Conservation (phyloP, 352 stramenopile species). For the Phytophthora citrophthora region DNA sequence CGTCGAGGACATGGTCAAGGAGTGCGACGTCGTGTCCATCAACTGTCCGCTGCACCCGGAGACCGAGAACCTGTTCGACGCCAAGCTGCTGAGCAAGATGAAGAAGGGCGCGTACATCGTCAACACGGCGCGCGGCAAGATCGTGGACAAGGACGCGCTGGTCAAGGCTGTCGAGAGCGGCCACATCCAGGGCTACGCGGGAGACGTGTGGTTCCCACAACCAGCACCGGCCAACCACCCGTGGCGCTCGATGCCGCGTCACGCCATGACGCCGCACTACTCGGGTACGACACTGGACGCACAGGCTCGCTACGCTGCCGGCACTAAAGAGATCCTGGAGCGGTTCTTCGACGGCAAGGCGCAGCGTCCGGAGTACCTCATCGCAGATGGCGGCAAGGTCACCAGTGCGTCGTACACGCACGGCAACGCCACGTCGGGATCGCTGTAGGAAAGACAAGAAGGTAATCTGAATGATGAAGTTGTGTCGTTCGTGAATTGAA, state of each 20-base stretch:
- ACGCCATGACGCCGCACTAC: constrained; percentile 62
- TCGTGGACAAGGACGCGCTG: constrained; percentile 73
- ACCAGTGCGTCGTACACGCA: constrained; percentile 43
- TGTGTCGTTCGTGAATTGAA: no score
- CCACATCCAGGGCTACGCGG: constrained; percentile 44
- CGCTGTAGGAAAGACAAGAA: constrained; percentile 12
- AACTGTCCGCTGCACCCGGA: constrained; percentile 71
- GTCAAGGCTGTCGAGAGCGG: constrained; percentile 37
- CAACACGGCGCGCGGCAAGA: constrained; percentile 84
- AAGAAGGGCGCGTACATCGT: constrained; percentile 74
- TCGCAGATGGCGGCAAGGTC: constrained; percentile 44
- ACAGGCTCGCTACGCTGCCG: constrained; percentile 42
- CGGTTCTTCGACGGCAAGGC: constrained; percentile 47
- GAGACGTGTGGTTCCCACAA: constrained; percentile 86
- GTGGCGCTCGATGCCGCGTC: constrained; percentile 42
- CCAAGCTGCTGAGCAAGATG: constrained; percentile 65
- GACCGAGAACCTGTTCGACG: constrained; percentile 75
- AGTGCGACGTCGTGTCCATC: constrained; percentile 81
- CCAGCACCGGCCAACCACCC: constrained; percentile 68
- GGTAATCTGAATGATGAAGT: no score
- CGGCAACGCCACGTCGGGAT: constrained; percentile 34
- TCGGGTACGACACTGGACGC: constrained; percentile 49
- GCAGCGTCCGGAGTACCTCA: constrained; percentile 50
- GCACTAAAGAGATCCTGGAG: constrained; percentile 52
- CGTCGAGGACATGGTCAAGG: constrained; percentile 48